Conservation (phyloP, 2,329 filamentous ascomycete genomes). For the Cytospora schulzeri region DNA sequence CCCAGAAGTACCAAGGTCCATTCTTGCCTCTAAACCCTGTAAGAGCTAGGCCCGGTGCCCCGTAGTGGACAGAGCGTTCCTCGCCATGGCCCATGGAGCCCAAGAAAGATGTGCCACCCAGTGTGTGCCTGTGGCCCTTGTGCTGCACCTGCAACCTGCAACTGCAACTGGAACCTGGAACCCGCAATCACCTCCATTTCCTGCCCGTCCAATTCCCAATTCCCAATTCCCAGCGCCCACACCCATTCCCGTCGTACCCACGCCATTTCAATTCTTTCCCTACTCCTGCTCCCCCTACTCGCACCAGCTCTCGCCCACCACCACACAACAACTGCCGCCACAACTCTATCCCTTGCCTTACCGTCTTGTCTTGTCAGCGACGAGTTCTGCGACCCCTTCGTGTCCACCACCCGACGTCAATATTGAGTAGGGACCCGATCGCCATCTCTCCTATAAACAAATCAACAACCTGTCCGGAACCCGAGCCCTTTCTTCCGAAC, state of each 20-base stretch:
- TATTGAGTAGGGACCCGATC: conserved; percentile 17
- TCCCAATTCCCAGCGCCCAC: conserved; percentile 17
- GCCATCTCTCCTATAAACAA: conserved; percentile 23
- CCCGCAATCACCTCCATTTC: conserved; percentile 23
- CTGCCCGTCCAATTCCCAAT: conserved; percentile 18
- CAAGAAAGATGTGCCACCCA: conserved; percentile 5
- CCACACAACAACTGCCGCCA: conserved; percentile 21
- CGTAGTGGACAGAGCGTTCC: conserved; percentile 20
- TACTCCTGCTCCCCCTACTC: conserved; percentile 22
- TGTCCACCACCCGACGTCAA: conserved; percentile 5
- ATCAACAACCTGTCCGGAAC: conserved; percentile 6
- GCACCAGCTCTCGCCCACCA: conserved; percentile 14
- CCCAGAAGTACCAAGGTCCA: conserved; percentile 14
- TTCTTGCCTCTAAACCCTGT: conserved; percentile 4
- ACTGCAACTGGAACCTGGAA: conserved; percentile 20
- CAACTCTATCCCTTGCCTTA: conserved; percentile 15
- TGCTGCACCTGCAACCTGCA: conserved; percentile 7
- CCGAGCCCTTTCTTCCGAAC: conserved; percentile 3
- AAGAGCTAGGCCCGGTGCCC: conserved; percentile 8
- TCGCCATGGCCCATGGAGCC: conserved; percentile 1
- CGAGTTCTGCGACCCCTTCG: conserved; percentile 9
- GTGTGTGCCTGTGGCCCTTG: conserved; percentile 4
- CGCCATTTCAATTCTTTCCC: conserved; percentile 25
- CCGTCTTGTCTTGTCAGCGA: conserved; percentile 3
- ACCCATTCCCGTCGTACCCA: conserved; percentile 23